phyloP scores from a whole-genome alignment of 2,329 filamentous ascomycete genomes.

The Ophiostoma pallidulum region DNA sequence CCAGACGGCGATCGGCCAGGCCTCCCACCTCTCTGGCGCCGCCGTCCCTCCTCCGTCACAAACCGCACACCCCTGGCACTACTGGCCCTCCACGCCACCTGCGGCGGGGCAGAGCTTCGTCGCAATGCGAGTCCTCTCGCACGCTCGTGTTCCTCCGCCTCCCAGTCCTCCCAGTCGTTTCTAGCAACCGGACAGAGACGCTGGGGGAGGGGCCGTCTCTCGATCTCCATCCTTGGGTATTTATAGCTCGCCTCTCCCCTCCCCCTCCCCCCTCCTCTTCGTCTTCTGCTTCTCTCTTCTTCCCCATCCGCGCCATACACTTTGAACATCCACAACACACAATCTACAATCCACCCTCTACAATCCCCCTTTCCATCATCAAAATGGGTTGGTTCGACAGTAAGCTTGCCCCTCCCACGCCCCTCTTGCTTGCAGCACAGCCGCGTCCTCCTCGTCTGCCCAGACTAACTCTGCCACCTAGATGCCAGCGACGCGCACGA shows the following conservation, averaged over 20 bases:
- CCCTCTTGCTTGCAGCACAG: too few species aligned
- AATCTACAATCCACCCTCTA: background rate
- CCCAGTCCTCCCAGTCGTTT: too few species aligned
- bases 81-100: background rate
- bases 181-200: too few species aligned
- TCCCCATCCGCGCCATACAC: background rate
- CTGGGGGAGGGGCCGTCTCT: too few species aligned
- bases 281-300: background rate
- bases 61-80: too few species aligned
- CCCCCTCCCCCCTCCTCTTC: background rate
- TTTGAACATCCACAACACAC: background rate
- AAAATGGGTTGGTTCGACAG: conserved; percentile 18
- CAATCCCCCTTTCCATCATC: background rate
- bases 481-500: conserved; percentile 35
- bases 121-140: background rate
- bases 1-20: background rate
- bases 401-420: conserved; percentile 1
- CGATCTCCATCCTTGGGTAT: conserved; percentile 6
- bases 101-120: conserved; percentile 2
- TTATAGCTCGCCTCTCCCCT: conserved; percentile 10
- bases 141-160: too few species aligned
- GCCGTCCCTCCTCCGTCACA: too few species aligned
- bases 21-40: background rate
- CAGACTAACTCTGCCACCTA: conserved; percentile 16
- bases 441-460: background rate